Conservation (phyloP, 495 filamentous ascomycete genomes). For the Recurvomyces mirabilis region DNA sequence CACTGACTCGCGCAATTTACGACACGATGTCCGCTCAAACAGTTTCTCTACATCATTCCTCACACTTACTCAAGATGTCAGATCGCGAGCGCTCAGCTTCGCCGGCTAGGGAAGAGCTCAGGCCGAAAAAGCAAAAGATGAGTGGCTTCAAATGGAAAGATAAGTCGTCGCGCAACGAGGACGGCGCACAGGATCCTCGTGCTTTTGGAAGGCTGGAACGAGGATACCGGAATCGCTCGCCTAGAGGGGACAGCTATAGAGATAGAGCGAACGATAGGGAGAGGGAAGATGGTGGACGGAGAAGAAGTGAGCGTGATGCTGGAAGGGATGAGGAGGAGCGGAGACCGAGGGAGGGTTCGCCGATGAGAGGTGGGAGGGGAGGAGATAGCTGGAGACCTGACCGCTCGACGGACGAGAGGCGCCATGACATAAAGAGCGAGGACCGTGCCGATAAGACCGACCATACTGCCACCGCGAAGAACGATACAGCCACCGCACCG, state of each 20-base stretch:
- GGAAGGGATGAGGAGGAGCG: neutral
- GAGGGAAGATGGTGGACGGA: neutral
- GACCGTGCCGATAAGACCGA: too few species aligned
- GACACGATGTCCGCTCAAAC: too few species aligned
- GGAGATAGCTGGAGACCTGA: neutral
- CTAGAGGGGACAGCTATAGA: slow-evolving; percentile 9
- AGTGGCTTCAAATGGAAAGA: slow-evolving; percentile 21
- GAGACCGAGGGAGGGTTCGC: too few species aligned
- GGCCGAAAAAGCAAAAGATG: slow-evolving; percentile 17
- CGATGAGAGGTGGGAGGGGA: too few species aligned
- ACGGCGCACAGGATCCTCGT: neutral
- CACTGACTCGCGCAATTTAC: too few species aligned
- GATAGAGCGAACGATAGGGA: slow-evolving; percentile 2
- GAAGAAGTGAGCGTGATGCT: neutral
- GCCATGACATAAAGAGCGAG: too few species aligned
- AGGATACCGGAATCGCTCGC: slow-evolving; percentile 17
- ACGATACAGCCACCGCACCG: neutral
- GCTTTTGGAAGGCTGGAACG: slow-evolving; percentile 11
- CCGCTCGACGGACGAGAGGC: neutral
- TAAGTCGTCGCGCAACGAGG: slow-evolving; percentile 7
- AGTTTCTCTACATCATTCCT: too few species aligned
- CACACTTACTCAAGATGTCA: too few species aligned
- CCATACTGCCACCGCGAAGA: neutral
- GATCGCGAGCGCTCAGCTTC: slow-evolving; percentile 15
- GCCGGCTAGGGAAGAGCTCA: slow-evolving; percentile 3